Evolutionary conservation across 2,329 filamentous ascomycete genomes (phyloP), one percentile per base, ranked within the genome.

Genomic region (Fusarium sp.): DNA sequence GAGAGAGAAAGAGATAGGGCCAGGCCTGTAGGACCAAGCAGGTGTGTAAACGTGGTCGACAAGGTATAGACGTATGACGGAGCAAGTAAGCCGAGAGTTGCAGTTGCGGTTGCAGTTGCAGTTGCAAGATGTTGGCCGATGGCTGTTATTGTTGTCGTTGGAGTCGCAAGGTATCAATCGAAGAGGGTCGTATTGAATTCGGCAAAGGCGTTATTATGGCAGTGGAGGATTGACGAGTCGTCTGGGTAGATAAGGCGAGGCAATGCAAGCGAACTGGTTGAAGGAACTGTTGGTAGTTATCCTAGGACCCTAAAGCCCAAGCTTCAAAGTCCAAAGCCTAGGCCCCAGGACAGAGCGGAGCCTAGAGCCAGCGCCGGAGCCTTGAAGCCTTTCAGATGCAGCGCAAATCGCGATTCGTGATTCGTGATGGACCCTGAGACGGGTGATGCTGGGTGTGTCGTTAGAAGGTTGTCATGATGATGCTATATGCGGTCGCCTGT

Each of bases 341-440:
- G 28, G 28, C 28, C 28, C 10, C 10, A 30, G 10, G 28, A 30
- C 28, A 11, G 28, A 30, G 28, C 28, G 28, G 28, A 61, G 53
- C 14, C 41, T 35, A 47, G 52, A 46, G 49, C 52, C n/a, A 17
- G 39, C 24, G 46, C 32, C 35, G 41, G 48, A 30, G 40, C 55
- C 49, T 50, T 44, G 46, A 63, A 47, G 46, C 33, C 48, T 53
- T 33, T 50, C 51, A 52, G 46, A 44, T 62, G 43, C 45, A 48
- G 54, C 57, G 43, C 41, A 48, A 58, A 62, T 67, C 61, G 65
- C 17, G 65, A 68, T 54, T 67, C 61, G 65, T 19, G 65, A 68
- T 58, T 67, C 61, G 65, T 19, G 65, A 68, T 58, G 59, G 61
- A 57, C 61, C 65, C 44, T 69, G 60, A 62, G 33, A 46, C 47